A percentile compares a stretch with the other conserved stretches of the same genome.
These are phyloP conservation scores for Metschnikowia noctiluminum DNA, from an alignment of 805 yeast species.

Conservation along the genomic window DNA sequence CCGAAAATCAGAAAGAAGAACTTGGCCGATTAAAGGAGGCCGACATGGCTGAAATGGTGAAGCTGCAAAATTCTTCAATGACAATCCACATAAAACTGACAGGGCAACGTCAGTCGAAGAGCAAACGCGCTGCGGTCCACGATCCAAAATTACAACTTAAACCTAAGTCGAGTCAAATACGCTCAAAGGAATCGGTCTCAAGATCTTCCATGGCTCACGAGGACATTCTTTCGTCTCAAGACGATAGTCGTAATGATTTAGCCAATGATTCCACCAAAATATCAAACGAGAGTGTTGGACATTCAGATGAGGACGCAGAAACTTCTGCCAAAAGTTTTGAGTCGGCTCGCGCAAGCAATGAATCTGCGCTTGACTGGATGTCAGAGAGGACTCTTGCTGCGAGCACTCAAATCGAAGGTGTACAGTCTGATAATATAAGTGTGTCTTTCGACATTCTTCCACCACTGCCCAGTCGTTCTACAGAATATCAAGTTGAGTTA, in stretches of 20 bases:
- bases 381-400: neutral
- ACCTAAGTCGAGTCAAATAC: no score
- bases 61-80: neutral
- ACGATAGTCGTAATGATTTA: no score
- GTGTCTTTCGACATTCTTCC: neutral
- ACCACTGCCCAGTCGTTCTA: neutral
- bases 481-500: neutral
- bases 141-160: no score
- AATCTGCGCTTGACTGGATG: neutral
- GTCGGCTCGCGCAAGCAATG: no score
- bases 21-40: neutral
- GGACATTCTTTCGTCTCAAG: no score
- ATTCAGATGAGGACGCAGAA: no score
- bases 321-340: no score
- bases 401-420: neutral
- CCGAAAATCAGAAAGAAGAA: neutral
- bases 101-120: neutral
- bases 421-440: neutral
- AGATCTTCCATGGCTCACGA: no score
- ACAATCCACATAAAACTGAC: neutral
- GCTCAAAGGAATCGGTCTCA: no score
- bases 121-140: neutral
- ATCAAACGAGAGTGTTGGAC: no score
- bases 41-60: slow-evolving; percentile 5
- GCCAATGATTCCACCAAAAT: no score